Evolutionary conservation across 306 rosid species (phyloP).

Genomic region (Cicer bijugum): DNA sequence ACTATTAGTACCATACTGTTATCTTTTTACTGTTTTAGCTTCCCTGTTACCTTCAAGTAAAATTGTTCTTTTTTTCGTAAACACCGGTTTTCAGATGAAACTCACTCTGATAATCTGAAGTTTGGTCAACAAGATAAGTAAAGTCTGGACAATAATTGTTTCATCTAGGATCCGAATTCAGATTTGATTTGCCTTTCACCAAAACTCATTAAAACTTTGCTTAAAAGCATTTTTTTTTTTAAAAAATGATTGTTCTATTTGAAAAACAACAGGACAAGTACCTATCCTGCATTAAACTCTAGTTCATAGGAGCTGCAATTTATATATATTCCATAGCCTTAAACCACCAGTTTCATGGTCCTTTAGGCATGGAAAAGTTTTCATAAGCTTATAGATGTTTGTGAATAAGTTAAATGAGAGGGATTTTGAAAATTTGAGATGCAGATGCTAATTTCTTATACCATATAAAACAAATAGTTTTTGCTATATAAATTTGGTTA

Average conservation of each 20-base stretch:
- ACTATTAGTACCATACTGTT: not conserved
- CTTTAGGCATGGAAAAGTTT: not conserved
- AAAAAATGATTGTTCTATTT: not conserved
- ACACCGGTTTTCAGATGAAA: no score
- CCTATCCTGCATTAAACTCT: not conserved
- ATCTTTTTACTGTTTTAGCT: no score
- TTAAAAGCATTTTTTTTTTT: no score
- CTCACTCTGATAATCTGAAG: no score
- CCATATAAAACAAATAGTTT: not conserved
- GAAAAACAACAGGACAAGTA: no score
- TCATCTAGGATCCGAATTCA: no score
- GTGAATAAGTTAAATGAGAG: not conserved
- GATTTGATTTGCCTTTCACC: no score
- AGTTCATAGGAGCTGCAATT: not conserved
- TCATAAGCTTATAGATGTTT: not conserved
- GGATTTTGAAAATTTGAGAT: not conserved
- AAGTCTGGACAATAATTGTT: no score
- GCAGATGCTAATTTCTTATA: not conserved
- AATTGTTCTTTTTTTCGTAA: no score
- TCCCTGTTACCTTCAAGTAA: no score
- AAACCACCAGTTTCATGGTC: not conserved
- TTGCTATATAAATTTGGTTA: conserved; percentile 1
- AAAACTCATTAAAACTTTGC: no score
- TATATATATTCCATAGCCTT: not conserved
- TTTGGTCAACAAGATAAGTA: no score